Percentiles rank a stretch among this genome's conserved stretches.
Evolutionary conservation across 2,329 filamentous ascomycete genomes (phyloP).

Genomic region (Aspergillus arachidicola): DNA sequence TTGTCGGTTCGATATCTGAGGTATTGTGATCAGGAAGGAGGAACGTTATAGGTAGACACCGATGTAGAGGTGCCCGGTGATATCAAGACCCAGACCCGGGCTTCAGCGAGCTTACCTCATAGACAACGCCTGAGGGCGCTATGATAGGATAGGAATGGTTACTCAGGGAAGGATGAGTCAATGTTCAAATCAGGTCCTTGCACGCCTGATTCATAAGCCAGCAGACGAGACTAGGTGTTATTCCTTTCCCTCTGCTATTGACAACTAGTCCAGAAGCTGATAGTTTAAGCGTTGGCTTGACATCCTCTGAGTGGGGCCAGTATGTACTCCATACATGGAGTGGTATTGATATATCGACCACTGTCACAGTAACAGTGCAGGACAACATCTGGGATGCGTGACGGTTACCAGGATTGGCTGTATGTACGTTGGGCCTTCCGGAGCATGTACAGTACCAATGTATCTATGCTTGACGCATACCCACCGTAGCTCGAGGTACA

Average conservation of each 20-base stretch:
- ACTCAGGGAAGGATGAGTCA: neutral
- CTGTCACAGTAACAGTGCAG: constrained; percentile 6
- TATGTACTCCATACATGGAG: neutral
- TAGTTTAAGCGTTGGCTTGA: constrained; percentile 4
- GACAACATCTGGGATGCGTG: neutral
- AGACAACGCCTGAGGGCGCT: neutral
- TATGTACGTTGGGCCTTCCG: neutral
- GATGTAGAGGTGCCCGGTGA: neutral
- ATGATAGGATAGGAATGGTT: constrained; percentile 4
- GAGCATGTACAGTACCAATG: neutral
- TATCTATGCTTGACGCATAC: neutral
- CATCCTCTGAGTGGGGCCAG: neutral
- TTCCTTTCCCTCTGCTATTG: neutral
- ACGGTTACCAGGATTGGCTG: neutral
- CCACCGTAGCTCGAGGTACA: neutral
- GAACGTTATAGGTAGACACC: no score
- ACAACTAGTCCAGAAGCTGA: neutral
- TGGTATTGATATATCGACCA: constrained; percentile 5
- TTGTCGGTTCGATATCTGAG: neutral
- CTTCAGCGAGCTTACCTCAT: neutral
- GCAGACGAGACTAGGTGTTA: neutral
- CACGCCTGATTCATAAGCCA: constrained; percentile 1
- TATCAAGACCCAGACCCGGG: neutral
- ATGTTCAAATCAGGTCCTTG: neutral
- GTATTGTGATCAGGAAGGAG: no score